phyloP scores from a whole-genome alignment of 768 basidiomycete species.

The Coprinopsis cinerea region DNA sequence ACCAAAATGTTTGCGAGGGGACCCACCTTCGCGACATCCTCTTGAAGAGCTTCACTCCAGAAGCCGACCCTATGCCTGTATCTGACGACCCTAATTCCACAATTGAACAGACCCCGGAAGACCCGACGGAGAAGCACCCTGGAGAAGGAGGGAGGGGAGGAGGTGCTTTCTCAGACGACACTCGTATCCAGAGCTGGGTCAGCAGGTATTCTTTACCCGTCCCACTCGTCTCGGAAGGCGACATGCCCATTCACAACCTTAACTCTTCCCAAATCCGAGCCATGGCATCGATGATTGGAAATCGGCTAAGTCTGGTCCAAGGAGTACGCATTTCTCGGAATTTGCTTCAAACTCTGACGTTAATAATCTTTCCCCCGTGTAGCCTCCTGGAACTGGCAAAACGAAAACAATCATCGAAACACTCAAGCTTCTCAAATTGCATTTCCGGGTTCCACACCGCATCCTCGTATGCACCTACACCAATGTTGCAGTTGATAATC shows the following conservation, averaged over 20 bases:
- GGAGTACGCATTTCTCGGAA: conserved; percentile 49
- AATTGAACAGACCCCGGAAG: too few species aligned
- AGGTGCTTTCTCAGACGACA: too few species aligned
- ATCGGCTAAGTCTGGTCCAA: conserved; percentile 76
- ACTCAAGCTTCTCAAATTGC: conserved; percentile 73
- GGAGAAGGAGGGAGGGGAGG: too few species aligned
- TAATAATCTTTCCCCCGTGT: conserved; percentile 10
- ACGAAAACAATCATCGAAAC: conserved; percentile 89
- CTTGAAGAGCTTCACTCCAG: too few species aligned
- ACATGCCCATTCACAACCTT: conserved; percentile 59
- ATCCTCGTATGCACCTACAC: conserved; percentile 93
- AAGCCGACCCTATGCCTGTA: conserved; percentile 68
- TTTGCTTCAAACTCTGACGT: not conserved
- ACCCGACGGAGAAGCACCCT: too few species aligned
- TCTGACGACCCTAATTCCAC: conserved; percentile 62
- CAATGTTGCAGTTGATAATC: conserved; percentile 93
- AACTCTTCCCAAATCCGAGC: conserved; percentile 76
- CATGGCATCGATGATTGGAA: conserved; percentile 81
- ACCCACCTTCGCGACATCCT: conserved; percentile 64
- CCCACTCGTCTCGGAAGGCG: conserved; percentile 69
- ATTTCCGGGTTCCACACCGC: conserved; percentile 80
- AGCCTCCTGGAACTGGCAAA: conserved; percentile 93
- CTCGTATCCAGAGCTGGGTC: conserved; percentile 86
- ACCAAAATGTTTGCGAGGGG: conserved; percentile 35
- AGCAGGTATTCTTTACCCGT: conserved; percentile 52